Percentiles rank a stretch among this genome's conserved stretches.
These are phyloP conservation scores for Xylaria sp. DNA, from an alignment of 2,329 filamentous ascomycete genomes.

Conservation along the genomic window DNA sequence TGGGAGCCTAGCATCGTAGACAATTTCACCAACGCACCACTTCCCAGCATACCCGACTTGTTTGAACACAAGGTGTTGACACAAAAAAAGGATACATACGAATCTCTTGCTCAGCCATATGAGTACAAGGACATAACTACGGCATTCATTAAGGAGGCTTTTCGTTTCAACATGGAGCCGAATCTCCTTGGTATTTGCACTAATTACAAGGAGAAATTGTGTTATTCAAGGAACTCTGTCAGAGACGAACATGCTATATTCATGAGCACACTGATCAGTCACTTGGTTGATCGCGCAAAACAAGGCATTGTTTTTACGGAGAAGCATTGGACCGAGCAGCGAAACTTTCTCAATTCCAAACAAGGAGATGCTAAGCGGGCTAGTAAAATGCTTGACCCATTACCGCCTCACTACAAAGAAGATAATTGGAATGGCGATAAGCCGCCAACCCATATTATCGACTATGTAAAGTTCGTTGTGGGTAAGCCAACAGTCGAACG, in stretches of 20 bases:
- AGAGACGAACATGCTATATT: slow-evolving; percentile 56
- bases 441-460: slow-evolving; percentile 65
- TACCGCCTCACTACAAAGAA: slow-evolving; percentile 58
- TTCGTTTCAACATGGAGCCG: slow-evolving; percentile 68
- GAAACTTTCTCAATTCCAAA: slow-evolving; percentile 42
- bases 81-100: slow-evolving; percentile 61
- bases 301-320: slow-evolving; percentile 63
- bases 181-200: slow-evolving; percentile 73
- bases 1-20: slow-evolving; percentile 75
- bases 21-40: slow-evolving; percentile 72
- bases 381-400: slow-evolving; percentile 46
- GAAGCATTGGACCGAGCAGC: slow-evolving; percentile 56
- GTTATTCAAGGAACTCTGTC: slow-evolving; percentile 68
- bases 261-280: slow-evolving; percentile 64
- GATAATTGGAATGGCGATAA: slow-evolving; percentile 46
- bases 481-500: slow-evolving; percentile 57
- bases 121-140: slow-evolving; percentile 48
- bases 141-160: slow-evolving; percentile 63
- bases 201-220: slow-evolving; percentile 69
- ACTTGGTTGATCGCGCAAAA: slow-evolving; percentile 69
- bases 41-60: slow-evolving; percentile 59
- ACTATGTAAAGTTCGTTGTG: slow-evolving; percentile 69
- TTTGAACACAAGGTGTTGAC: slow-evolving; percentile 61
- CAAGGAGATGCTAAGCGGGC: slow-evolving; percentile 32
- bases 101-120: slow-evolving; percentile 53